Base-by-base conservation (phyloP, 495 filamentous ascomycete species). In the Articulospora tetracladia region DNA sequence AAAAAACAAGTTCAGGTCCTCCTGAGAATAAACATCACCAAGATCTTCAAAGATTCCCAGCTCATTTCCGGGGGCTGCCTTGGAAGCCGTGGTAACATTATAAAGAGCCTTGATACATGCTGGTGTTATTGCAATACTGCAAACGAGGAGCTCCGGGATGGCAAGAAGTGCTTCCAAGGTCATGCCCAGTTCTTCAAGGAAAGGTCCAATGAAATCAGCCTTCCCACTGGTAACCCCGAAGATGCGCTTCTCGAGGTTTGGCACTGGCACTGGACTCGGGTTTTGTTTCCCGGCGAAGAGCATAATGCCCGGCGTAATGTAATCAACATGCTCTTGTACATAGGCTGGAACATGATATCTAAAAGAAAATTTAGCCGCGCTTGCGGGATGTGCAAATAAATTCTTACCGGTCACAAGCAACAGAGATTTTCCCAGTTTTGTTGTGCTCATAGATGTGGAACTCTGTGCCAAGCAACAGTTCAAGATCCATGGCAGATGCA, bases 1-100 rank as follows among this genome's bases (percentile, higher is more conserved):
- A 69, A 83, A 89, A 74, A 86, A 90, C 1, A 76, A 61, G 61
- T 87, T 69, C n/a, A 89, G 73, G 60, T 88, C 85, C 3, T 72
- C 69, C 57, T 86, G 79, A 3, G 20, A 25, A 26, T 50, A 65
- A 25, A 66, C 64, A 47, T 74, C 61, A 3, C 67, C 68, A 6
- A 69, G 66, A 57, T 70, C 73, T 53, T 75, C 72, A 25, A 73
- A 68, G 36, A 76, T 70, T 30, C 70, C 69, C 25, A 65, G 58
- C 32, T 58, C 53, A 55, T 72, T 72, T 34, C 67, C 64, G 39
- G 58, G 24, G 0, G 49, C 41, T 0, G 68, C 66, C 23, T 70
- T 58, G 26, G 55, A 63, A 47, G 19, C 24, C 30, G 23, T 20
- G 30, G 48, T 39, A 13, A 57, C 27, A 63, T 64, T 66, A 57